Conservation (phyloP, 225 moss, liverwort and hornwort genomes). For the Thuidium tamariscinum region DNA sequence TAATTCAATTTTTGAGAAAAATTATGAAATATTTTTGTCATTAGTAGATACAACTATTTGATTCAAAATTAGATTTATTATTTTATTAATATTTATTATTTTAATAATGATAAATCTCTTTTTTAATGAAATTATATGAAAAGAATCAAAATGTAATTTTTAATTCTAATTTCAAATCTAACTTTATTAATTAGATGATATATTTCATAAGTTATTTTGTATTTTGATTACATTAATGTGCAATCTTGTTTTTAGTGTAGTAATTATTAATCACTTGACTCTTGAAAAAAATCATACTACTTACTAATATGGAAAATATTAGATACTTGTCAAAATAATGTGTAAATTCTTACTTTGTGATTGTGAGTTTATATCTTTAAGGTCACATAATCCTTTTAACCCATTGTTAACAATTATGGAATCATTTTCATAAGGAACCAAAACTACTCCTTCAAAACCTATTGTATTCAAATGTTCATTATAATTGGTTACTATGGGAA, state of each 20-base stretch:
- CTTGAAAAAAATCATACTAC: background rate
- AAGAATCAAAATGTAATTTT: background rate
- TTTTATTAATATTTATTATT: too few relatives aligned
- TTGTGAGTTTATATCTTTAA: background rate
- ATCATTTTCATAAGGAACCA: background rate
- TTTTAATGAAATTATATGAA: background rate
- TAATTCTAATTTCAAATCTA: background rate
- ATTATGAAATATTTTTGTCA: too few relatives aligned
- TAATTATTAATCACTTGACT: background rate
- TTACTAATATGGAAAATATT: too few relatives aligned
- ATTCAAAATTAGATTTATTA: background rate
- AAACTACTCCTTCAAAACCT: background rate
- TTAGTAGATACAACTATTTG: too few relatives aligned
- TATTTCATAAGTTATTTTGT: background rate
- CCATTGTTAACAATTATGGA: background rate
- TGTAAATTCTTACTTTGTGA: background rate
- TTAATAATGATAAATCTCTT: accelerated
- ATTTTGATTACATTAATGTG: too few relatives aligned
- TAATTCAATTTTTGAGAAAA: background rate
- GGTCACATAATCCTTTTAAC: background rate
- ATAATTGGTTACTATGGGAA: background rate
- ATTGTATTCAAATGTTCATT: background rate
- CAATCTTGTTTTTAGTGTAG: background rate
- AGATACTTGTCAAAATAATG: background rate
- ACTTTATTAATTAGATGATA: background rate